These are phyloP conservation scores for Chamaecrista fasciculata DNA, from an alignment of 306 rosid genomes.

Conservation along the genomic window DNA sequence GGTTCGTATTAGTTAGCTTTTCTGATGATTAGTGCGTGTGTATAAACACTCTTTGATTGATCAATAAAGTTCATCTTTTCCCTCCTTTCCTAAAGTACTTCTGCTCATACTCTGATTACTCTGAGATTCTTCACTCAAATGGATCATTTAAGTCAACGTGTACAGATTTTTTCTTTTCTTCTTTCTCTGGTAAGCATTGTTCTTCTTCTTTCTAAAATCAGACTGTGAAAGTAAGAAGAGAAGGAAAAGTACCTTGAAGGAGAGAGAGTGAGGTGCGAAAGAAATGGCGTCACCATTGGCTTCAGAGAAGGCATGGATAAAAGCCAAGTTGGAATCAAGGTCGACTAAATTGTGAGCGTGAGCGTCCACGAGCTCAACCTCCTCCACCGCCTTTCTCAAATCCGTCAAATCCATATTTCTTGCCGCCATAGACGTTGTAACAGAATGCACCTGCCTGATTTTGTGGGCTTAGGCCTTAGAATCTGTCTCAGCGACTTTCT, in stretches of 20 bases:
- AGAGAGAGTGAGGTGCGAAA: constrained; percentile 52
- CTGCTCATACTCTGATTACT: too few species aligned
- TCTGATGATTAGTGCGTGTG: too few species aligned
- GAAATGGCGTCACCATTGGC: constrained; percentile 64
- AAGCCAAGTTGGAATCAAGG: constrained; percentile 55
- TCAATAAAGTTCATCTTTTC: too few species aligned
- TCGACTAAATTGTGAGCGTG: constrained; percentile 88
- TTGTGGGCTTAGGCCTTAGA: too few species aligned
- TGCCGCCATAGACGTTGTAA: too few species aligned
- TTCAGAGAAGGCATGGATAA: constrained; percentile 65
- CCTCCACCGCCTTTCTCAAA: constrained; percentile 59
- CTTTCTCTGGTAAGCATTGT: background rate
- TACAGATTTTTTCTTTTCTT: background rate
- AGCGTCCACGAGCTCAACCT: constrained; percentile 68
- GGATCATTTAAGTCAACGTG: background rate
- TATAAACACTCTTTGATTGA: too few species aligned
- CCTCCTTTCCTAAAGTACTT: too few species aligned
- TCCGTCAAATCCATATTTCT: constrained; percentile 61
- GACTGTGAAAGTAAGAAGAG: background rate
- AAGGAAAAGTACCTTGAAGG: constrained; percentile 57
- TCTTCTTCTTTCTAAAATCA: too few species aligned
- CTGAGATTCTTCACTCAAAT: too few species aligned
- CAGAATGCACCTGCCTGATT: too few species aligned
- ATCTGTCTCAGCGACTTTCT: too few species aligned
- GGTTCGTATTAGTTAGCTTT: too few species aligned